Percentiles rank a stretch among this genome's conserved stretches.
These are phyloP conservation scores for Thermothielavioides terrestris DNA, from an alignment of 495 filamentous ascomycete genomes.

Conservation along the genomic window DNA sequence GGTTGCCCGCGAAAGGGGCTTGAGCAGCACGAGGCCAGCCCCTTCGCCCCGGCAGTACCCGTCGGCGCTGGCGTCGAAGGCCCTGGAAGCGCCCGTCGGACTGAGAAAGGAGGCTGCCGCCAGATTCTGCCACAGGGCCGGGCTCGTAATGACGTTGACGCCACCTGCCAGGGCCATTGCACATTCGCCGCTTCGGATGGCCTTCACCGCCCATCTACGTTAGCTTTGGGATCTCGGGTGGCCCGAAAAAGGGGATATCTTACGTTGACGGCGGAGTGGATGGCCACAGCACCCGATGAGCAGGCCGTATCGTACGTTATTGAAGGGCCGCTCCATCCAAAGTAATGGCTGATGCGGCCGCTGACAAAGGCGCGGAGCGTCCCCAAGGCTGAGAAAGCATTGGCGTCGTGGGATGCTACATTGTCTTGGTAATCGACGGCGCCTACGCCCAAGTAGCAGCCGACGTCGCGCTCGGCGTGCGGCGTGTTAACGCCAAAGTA, in stretches of 20 bases:
- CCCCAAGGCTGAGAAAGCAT: slow-evolving; percentile 35
- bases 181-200: slow-evolving; percentile 34
- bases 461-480: background rate
- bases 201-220: too few species aligned
- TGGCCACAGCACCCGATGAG: slow-evolving; percentile 40
- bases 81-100: slow-evolving; percentile 37
- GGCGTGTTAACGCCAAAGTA: background rate
- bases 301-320: slow-evolving; percentile 44
- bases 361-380: background rate
- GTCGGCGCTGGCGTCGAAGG: slow-evolving; percentile 51
- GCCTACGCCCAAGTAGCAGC: slow-evolving; percentile 17
- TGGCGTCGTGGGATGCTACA: too few species aligned
- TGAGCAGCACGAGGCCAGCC: slow-evolving; percentile 44
- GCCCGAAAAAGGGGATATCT: too few species aligned
- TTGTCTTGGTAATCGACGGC: slow-evolving; percentile 17
- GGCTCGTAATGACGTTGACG: slow-evolving; percentile 35
- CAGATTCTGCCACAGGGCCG: slow-evolving; percentile 43
- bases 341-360: slow-evolving; percentile 24
- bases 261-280: slow-evolving; percentile 45
- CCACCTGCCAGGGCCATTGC: slow-evolving; percentile 29
- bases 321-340: slow-evolving; percentile 33
- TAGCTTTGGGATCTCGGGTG: too few species aligned
- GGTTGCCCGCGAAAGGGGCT: slow-evolving; percentile 42
- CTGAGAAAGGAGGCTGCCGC: slow-evolving; percentile 30
- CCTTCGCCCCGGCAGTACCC: slow-evolving; percentile 59